These are phyloP conservation scores for Penicillium taxi DNA, from an alignment of 495 filamentous ascomycete genomes.

Conservation along the genomic window DNA sequence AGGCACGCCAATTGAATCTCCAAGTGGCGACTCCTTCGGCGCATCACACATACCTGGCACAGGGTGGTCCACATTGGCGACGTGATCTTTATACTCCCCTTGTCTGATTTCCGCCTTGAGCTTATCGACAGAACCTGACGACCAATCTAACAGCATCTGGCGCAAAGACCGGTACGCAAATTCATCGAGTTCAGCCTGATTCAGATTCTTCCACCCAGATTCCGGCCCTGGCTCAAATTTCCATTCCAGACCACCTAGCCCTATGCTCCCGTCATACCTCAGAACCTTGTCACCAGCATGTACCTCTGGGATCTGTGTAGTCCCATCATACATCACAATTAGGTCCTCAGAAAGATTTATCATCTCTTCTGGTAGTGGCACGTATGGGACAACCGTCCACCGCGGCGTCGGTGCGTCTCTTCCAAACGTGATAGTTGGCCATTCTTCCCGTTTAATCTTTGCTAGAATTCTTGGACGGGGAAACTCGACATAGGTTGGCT, in stretches of 20 bases:
- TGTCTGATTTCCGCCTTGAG: conserved; percentile 6
- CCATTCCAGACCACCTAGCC: conserved; percentile 17
- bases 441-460: neutral
- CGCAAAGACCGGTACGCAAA: conserved; percentile 10
- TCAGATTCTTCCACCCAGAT: conserved; percentile 3
- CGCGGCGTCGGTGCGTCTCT: conserved; percentile 11
- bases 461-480: too few species aligned
- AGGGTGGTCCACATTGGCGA: conserved; percentile 16
- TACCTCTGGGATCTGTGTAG: neutral
- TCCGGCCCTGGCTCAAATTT: conserved; percentile 19
- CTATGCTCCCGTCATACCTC: neutral
- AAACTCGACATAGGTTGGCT: neutral
- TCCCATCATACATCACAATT: neutral
- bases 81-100: conserved; percentile 8
- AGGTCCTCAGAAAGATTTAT: neutral
- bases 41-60: conserved; percentile 12
- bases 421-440: conserved; percentile 8
- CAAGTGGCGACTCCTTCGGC: conserved; percentile 1
- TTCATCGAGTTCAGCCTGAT: conserved; percentile 7
- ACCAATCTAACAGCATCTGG: neutral
- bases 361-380: neutral
- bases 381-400: conserved; percentile 8
- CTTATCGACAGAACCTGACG: conserved; percentile 6
- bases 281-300: neutral
- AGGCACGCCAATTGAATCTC: neutral